Evolutionary conservation across 177 flowering plant genomes (phyloP), one percentile per base, ranked within the genome.

Genomic region (Telopea speciosissima): DNA sequence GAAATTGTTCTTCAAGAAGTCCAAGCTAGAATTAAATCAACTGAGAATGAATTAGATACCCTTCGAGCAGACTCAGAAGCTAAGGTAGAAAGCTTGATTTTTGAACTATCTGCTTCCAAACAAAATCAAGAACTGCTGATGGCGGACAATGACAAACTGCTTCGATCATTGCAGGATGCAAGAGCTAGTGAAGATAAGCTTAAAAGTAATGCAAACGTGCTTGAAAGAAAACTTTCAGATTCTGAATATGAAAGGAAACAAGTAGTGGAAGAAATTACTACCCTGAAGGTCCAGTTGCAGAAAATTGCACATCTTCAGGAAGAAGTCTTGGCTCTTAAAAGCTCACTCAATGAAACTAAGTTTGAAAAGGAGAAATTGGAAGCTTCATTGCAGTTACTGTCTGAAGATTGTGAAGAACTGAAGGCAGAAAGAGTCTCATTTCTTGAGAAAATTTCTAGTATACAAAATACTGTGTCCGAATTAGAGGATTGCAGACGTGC

Each of bases 141-240:
- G 76, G 78, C 80, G 70, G 89, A 86, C 40, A 74, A 72, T 75
- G 86, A 80, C 45, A 87, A 77, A 42, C 59, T 81, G 68, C 72
- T 74, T 49, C 82, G 79, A 69, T 66, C 70, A 69, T 52, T 91
- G 69, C 86, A 84, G 72, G 82, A 75, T 69, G 75, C 80, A 74
- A 88, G 78, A 70, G 70, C 75, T 42, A 76, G 75, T 73, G 93
- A 89, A 82, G 90, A 81, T 24, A 86, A 81, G 66, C 62, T 73
- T 4, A 83, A 83, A 74, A 79, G 71, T 33, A 54, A 67, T 11
- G 66, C 79, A 2, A 81, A 71, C 75, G 83, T 72, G 26, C 86
- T 87, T 60, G 93, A 91, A 70, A 65, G 81, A 40, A 85, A 88
- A 77, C 87, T 90, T 72, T 67, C 77, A 70, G 62, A 81, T 64